Conservation (phyloP, 257 asterid genomes). For the Salvia hispanica region DNA sequence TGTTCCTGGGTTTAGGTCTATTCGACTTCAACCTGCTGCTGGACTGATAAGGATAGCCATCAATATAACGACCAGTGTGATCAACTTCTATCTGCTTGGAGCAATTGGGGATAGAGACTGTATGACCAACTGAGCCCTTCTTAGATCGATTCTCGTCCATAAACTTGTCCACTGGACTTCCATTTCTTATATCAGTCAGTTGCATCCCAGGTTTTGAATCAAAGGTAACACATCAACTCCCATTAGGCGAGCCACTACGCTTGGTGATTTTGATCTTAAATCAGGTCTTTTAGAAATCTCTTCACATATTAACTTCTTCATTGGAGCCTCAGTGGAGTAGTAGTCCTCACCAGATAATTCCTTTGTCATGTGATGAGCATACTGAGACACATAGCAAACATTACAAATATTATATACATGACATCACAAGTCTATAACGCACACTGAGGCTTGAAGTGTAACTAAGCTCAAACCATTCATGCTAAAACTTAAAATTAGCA, state of each 20-base stretch:
- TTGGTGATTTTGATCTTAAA: constrained; percentile 59
- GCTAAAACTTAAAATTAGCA: neutral
- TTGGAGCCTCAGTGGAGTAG: constrained; percentile 63
- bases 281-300: constrained; percentile 60
- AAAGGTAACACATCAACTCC: constrained; percentile 83
- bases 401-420: constrained; percentile 17
- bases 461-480: neutral
- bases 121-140: constrained; percentile 42
- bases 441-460: constrained; percentile 3
- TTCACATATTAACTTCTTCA: constrained; percentile 70
- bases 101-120: constrained; percentile 36
- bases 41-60: constrained; percentile 39
- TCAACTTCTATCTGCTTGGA: constrained; percentile 43
- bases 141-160: constrained; percentile 37
- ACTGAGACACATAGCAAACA: constrained; percentile 48
- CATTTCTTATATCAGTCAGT: constrained; percentile 40
- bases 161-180: constrained; percentile 36
- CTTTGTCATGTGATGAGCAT: constrained; percentile 49
- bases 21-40: constrained; percentile 36
- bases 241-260: constrained; percentile 98
- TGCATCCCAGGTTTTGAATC: constrained; percentile 47
- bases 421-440: neutral
- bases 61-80: constrained; percentile 40
- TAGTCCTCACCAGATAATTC: constrained; percentile 48
- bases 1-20: constrained; percentile 83